Evolutionary conservation across 108 stramenopile species (phyloP).

Genomic region (Bacterosira constricta): DNA sequence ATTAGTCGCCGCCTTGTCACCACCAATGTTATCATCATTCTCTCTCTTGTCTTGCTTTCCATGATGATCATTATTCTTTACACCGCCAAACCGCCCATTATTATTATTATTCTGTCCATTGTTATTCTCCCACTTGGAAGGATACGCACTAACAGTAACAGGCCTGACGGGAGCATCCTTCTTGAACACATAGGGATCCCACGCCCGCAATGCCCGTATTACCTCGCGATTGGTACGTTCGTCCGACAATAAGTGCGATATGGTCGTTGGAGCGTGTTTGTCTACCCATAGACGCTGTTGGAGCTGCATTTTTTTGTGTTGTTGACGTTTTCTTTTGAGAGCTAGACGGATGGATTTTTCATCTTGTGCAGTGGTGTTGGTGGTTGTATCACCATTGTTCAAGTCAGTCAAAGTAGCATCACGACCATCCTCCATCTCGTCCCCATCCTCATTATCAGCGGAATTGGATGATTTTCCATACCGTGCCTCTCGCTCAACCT

Average conservation of each 20-base stretch:
- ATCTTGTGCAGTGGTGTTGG: too few relatives aligned
- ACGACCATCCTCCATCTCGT: not conserved
- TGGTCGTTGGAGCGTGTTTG: constrained; percentile 90
- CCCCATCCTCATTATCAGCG: not conserved
- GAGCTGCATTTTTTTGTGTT: constrained; percentile 27
- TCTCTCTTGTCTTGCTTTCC: constrained; percentile 8
- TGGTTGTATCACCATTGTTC: too few relatives aligned
- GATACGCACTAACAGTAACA: constrained; percentile 2
- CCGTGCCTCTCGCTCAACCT: constrained; percentile 38
- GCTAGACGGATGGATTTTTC: not conserved
- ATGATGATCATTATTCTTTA: too few relatives aligned
- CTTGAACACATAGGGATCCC: constrained; percentile 97
- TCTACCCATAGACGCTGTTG: constrained; percentile 82
- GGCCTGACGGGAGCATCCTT: constrained; percentile 65
- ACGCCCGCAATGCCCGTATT: constrained; percentile 80
- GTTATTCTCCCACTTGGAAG: not conserved
- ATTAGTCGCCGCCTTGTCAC: not conserved
- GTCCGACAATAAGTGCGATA: constrained; percentile 90
- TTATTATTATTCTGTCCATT: constrained; percentile 29
- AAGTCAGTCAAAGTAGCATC: not conserved
- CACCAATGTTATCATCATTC: not conserved
- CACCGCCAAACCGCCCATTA: too few relatives aligned
- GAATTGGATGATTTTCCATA: not conserved
- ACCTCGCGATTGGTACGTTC: constrained; percentile 96
- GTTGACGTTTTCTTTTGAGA: constrained; percentile 9